Evolutionary conservation across 106 monocot genomes (phyloP).

Genomic region (Agapanthus africanus): DNA sequence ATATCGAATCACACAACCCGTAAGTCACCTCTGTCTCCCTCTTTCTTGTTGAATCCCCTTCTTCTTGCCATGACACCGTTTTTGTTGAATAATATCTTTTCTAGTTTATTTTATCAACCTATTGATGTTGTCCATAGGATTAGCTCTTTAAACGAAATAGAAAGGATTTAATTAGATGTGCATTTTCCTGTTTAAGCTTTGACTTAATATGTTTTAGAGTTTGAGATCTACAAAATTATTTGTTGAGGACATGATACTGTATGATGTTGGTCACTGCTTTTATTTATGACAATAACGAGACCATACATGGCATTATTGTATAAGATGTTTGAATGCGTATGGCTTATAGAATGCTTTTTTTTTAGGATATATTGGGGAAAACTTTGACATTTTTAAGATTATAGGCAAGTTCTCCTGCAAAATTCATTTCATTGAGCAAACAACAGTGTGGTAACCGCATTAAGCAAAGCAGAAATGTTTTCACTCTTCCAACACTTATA

Average conservation of each 20-base stretch:
- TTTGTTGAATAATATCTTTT: conserved; percentile 56
- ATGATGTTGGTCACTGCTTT: neutral
- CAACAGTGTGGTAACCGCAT: neutral
- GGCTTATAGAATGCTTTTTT: neutral
- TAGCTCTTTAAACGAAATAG: too few relatives aligned
- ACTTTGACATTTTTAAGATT: neutral
- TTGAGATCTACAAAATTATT: neutral
- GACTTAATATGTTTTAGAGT: too few relatives aligned
- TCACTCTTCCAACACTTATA: neutral
- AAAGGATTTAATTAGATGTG: neutral
- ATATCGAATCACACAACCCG: too few relatives aligned
- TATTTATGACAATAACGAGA: neutral
- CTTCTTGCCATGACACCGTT: too few relatives aligned
- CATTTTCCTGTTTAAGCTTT: conserved; percentile 1
- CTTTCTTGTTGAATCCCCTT: too few relatives aligned
- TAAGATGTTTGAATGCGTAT: too few relatives aligned
- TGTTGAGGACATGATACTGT: neutral
- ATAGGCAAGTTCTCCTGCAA: neutral
- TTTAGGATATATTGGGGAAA: neutral
- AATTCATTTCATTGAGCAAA: neutral
- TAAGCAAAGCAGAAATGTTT: neutral
- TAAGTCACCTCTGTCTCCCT: too few relatives aligned
- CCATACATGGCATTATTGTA: too few relatives aligned
- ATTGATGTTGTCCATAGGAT: too few relatives aligned
- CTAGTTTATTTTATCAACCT: neutral